Conservation (phyloP, 225 moss, liverwort and hornwort species). For the Marchantia polymorpha region DNA sequence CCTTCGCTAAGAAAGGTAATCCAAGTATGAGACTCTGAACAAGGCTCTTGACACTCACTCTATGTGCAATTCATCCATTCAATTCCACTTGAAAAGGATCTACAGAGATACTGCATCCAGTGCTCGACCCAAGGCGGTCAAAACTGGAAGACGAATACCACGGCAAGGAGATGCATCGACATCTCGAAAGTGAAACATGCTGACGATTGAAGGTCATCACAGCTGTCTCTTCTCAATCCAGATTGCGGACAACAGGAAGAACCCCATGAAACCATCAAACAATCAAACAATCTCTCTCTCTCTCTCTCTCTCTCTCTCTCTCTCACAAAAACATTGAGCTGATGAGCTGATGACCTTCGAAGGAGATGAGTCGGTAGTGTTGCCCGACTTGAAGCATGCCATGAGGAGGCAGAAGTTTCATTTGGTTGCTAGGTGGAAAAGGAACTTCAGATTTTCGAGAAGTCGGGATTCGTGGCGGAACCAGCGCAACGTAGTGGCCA, state of each 20-base stretch:
- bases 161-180: no score
- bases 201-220: no score
- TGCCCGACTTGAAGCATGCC: slow-evolving; percentile 57
- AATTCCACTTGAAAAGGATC: no score
- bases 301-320: not conserved
- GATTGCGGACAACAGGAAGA: not conserved
- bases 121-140: no score
- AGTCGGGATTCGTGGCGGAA: slow-evolving; percentile 32
- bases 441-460: slow-evolving; percentile 21
- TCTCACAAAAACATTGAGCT: not conserved
- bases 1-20: no score
- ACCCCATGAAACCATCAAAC: not conserved
- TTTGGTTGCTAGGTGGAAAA: slow-evolving; percentile 40
- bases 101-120: no score
- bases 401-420: slow-evolving; percentile 76
- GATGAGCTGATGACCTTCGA: slow-evolving; percentile 52
- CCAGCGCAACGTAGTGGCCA: slow-evolving; percentile 74
- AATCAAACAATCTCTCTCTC: not conserved
- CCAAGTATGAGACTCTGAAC: no score
- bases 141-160: no score
- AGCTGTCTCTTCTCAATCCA: no score
- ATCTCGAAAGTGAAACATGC: no score
- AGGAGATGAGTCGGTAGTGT: slow-evolving; percentile 74
- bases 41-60: no score
- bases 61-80: no score